Conservation (phyloP, 2,329 filamentous ascomycete species). For the Ramularia collo-cygni region DNA sequence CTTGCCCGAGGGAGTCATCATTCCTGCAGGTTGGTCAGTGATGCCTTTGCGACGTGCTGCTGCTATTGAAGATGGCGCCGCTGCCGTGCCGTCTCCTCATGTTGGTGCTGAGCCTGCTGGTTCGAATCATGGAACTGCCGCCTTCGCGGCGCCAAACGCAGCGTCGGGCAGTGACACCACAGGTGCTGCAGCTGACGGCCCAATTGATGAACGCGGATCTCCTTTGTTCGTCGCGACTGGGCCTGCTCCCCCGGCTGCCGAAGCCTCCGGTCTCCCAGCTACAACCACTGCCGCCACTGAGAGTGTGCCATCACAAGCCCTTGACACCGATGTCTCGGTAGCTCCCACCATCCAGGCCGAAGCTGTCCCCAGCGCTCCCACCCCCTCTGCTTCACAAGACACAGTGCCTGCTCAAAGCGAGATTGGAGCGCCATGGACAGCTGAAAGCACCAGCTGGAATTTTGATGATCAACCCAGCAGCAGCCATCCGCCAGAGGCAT, state of each 20-base stretch:
- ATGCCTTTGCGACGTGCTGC: slow-evolving; percentile 38
- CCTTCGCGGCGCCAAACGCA: not conserved
- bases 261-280: not conserved
- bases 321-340: too few species aligned
- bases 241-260: not conserved
- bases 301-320: too few species aligned
- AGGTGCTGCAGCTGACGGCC: slow-evolving; percentile 5
- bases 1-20: slow-evolving; percentile 44
- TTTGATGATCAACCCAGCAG: slow-evolving; percentile 10
- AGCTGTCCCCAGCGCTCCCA: not conserved
- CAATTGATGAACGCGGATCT: slow-evolving; percentile 24
- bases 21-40: slow-evolving; percentile 49
- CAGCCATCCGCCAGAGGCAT: too few species aligned
- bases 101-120: too few species aligned
- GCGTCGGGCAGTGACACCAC: not conserved
- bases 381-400: slow-evolving; percentile 3
- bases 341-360: not conserved
- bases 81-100: too few species aligned
- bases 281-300: too few species aligned
- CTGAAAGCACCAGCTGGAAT: slow-evolving; percentile 10
- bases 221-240: slow-evolving; percentile 23
- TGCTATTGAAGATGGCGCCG: slow-evolving; percentile 1
- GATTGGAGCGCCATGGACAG: slow-evolving; percentile 4
- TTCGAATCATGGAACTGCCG: not conserved
- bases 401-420: not conserved